Evolutionary conservation across 176 grass and related monocot genomes (phyloP), one percentile per base, ranked within the genome.

Genomic region (Phoenix roebelenii): DNA sequence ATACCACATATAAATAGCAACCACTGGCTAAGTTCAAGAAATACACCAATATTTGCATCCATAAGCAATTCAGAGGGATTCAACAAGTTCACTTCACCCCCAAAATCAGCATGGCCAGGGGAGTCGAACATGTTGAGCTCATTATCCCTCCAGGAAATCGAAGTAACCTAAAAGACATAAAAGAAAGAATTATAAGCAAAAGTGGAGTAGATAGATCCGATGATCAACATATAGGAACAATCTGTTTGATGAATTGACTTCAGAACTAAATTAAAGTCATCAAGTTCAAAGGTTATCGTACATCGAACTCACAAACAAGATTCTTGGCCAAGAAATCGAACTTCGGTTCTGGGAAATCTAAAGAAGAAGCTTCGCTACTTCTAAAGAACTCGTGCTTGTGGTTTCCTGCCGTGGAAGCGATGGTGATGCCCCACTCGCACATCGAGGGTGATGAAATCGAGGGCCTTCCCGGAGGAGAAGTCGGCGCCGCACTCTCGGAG

Each of bases 91-190:
- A 44, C 74, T 76, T 97, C 87, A n/a, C 87, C 93, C 30, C 93
- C 87, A 83, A 97, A 97, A 80, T 91, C 93, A 66, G 87, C 93
- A 23, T 98, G 93, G 2, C 93, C 93, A 59, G 93, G 93, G 16
- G 93, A 88, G 73, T 98, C 93, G 1, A 92, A 84, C 87, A 98
- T 92, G 71, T 92, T 98, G 59, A 98, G 81, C 50, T 98, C 93
- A 49, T 80, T 82, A 52, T 92, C 83, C 25, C 79, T 88, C 93
- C 93, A 98, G 77, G 79, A 75, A 69, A 98, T 84, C 71, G 87
- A 92, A 76, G 93, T 98, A 52, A 98, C 93, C 87, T 98, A 69
- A 66, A 64, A 39, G 35, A 2, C 35, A 39, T 39, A 79, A 50
- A 32, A 59, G 61, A 50, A 71, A 28, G 23, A 58, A 63, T 32